Conservation (phyloP, 1,284 basidiomycete genomes). For the Cutaneotrichosporon mucoides region DNA sequence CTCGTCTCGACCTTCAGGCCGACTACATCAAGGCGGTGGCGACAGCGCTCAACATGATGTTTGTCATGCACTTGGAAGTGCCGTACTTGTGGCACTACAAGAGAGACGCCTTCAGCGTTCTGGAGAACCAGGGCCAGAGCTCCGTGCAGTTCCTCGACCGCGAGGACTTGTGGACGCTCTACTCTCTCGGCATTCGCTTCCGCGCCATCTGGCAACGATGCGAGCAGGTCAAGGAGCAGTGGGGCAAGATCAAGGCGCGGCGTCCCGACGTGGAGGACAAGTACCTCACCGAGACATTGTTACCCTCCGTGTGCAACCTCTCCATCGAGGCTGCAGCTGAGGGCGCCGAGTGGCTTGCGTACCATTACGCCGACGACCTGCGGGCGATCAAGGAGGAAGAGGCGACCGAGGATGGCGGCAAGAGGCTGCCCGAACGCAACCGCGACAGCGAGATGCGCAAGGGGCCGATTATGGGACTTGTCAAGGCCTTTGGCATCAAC, state of each 20-base stretch:
- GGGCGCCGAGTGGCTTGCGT: conserved; percentile 81
- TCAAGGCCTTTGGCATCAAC: conserved; percentile 41
- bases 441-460: conserved; percentile 27
- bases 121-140: conserved; percentile 39
- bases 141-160: conserved; percentile 63
- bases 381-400: conserved; percentile 67
- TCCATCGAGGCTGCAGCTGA: conserved; percentile 85
- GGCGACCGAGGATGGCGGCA: conserved; percentile 57
- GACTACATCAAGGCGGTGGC: conserved; percentile 77
- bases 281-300: conserved; percentile 34
- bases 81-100: conserved; percentile 94
- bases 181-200: conserved; percentile 77
- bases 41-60: conserved; percentile 74
- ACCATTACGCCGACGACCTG: conserved; percentile 62
- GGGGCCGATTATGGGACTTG: conserved; percentile 42
- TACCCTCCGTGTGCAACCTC: conserved; percentile 41
- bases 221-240: conserved; percentile 61
- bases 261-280: conserved; percentile 40
- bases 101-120: conserved; percentile 57
- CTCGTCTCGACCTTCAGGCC: conserved; percentile 57
- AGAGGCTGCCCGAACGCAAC: conserved; percentile 33
- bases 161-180: conserved; percentile 82
- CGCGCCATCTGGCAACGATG: conserved; percentile 74
- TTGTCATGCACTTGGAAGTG: conserved; percentile 82
- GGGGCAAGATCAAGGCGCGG: conserved; percentile 51